Base-by-base conservation (phyloP, 768 basidiomycete species). In the Agaricus sinodeliciosus region DNA sequence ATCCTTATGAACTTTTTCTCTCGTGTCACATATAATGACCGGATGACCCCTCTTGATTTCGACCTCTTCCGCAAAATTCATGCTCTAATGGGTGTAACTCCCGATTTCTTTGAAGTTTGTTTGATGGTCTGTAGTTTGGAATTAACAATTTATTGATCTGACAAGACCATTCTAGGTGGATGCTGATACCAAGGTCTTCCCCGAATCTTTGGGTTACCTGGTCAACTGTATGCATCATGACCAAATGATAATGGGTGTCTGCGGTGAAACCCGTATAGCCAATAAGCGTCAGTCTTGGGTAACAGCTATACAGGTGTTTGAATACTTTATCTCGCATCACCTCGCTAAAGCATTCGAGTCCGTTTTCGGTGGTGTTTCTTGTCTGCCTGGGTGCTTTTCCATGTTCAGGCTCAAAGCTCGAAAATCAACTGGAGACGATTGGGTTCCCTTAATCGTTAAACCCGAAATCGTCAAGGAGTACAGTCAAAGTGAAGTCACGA, bases 1-100 rank as follows among this genome's bases (percentile, higher is more conserved):
- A 90, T 99, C 63, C 79, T 99, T 62, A 99, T 99, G 96, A 96
- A 97, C 72, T 99, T 99, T 69, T 98, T 98, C 74, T 95, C 93
- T 45, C 85, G 91, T 43, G 96, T 99, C 61, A 99, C 96, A 15
- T 99, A 98, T 71, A 98, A 99, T 67, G 96, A 99, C 66, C 89
- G 95, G 55, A 98, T 99, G 94, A 81, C 81, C 25, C 96, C 96
- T 6, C 79, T 99, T 61, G 96, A 99, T 66, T 99, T 92, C 64
- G 96, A 99, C 70, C 76, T 99, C 34, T 99, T 99, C 77, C 83
- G 96, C 48, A 98, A 98, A 74, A 84, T 93, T 3, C 94, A 98
- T 61, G 78, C 86, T 27, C 78, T 99, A 31, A 97, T 96, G 90
- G 95, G 96, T n/a, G 91, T 98, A 8, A 98, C 96, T 1, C 94